Conservation (phyloP, 2,329 filamentous ascomycete species). For the Coniochaeta pulveracea region DNA sequence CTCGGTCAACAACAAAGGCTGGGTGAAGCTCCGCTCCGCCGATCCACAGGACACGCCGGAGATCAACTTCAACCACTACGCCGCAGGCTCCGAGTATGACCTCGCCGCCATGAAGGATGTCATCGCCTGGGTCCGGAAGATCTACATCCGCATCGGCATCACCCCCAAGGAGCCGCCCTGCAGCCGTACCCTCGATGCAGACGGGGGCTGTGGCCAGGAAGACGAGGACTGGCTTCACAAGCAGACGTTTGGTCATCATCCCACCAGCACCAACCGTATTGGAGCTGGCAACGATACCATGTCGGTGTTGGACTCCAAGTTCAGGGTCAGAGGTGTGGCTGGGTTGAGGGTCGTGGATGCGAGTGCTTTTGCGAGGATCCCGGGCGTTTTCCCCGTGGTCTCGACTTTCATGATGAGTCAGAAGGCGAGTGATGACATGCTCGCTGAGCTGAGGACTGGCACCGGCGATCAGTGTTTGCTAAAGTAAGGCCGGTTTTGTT, state of each 20-base stretch:
- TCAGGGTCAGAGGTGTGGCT: conserved; percentile 39
- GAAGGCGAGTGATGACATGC: conserved; percentile 51
- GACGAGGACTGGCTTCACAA: conserved; percentile 25
- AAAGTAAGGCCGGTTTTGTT: neutral
- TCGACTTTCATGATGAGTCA: conserved; percentile 47
- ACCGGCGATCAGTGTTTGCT: conserved; percentile 3
- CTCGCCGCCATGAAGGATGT: conserved; percentile 24
- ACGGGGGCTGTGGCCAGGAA: conserved; percentile 12
- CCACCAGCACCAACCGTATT: conserved; percentile 39
- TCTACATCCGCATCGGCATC: conserved; percentile 14
- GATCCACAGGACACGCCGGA: conserved; percentile 53
- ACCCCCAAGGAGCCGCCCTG: conserved; percentile 16
- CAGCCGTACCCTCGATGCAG: conserved; percentile 9
- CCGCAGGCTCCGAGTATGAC: conserved; percentile 32
- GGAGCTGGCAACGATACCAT: conserved; percentile 37
- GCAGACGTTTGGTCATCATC: conserved; percentile 43
- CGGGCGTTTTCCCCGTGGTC: conserved; percentile 33
- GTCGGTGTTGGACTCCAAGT: conserved; percentile 41
- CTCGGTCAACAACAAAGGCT: conserved; percentile 46
- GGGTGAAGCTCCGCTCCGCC: conserved; percentile 45
- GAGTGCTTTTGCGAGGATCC: conserved; percentile 37
- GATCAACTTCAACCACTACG: conserved; percentile 50
- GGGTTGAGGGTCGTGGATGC: conserved; percentile 46
- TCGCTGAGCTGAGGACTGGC: conserved; percentile 14
- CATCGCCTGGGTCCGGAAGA: conserved; percentile 17